These are phyloP conservation scores for Discostella pseudostelligera DNA, from an alignment of 108 stramenopile species.

Conservation along the genomic window DNA sequence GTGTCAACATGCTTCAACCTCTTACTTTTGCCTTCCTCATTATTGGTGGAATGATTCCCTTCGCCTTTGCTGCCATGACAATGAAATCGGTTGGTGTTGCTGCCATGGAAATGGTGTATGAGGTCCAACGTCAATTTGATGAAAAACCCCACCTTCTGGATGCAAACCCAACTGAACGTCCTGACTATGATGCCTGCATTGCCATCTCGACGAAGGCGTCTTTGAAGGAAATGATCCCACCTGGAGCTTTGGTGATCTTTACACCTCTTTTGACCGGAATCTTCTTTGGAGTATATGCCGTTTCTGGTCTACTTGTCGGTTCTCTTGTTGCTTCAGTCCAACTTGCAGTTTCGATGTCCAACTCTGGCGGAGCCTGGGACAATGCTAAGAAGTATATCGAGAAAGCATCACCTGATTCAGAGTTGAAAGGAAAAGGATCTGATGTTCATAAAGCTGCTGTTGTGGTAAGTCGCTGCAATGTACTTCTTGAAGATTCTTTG, in stretches of 20 bases:
- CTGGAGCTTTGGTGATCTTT: conserved; percentile 96
- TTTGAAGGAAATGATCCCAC: conserved; percentile 95
- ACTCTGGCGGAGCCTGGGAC: conserved; percentile 99
- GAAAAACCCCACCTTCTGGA: conserved; percentile 89
- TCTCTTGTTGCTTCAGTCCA: conserved; percentile 89
- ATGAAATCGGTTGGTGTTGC: conserved; percentile 98
- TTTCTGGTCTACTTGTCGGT: conserved; percentile 94
- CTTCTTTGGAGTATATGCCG: conserved; percentile 94
- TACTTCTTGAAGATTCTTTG: neutral
- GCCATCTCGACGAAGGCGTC: conserved; percentile 96
- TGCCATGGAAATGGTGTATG: conserved; percentile 97
- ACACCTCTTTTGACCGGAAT: conserved; percentile 96
- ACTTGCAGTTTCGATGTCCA: conserved; percentile 97
- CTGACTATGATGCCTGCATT: conserved; percentile 95
- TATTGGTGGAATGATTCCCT: conserved; percentile 98
- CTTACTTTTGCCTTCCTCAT: conserved; percentile 95
- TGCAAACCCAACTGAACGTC: conserved; percentile 88
- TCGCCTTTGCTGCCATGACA: conserved; percentile 98
- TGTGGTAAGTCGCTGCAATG: conserved; percentile 35
- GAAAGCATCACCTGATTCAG: conserved; percentile 82
- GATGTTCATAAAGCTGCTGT: conserved; percentile 97
- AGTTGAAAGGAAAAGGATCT: conserved; percentile 90
- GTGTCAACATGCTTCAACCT: conserved; percentile 93
- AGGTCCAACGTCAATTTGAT: conserved; percentile 98
- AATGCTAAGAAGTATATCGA: conserved; percentile 99